Conservation (phyloP, 2,329 filamentous ascomycete species). For the Aspergillus uvarum region DNA sequence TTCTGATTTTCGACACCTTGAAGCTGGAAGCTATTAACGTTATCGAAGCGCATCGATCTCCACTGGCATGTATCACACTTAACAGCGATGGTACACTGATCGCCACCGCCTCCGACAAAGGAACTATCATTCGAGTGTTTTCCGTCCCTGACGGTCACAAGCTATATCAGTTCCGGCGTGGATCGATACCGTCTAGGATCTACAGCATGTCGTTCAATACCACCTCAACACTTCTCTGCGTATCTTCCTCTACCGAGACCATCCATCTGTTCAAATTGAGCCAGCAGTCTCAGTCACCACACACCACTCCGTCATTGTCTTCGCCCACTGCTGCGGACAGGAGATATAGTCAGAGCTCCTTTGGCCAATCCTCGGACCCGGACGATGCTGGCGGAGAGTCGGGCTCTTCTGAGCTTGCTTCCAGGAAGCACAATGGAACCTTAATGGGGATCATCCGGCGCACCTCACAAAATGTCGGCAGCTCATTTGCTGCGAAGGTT, state of each 20-base stretch:
- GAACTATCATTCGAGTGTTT: slow-evolving; percentile 95
- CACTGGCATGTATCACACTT: slow-evolving; percentile 83
- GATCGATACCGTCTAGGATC: slow-evolving; percentile 92
- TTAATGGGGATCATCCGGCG: slow-evolving; percentile 89
- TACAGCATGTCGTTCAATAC: slow-evolving; percentile 99
- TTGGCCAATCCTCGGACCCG: slow-evolving; percentile 29
- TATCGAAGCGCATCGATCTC: slow-evolving; percentile 89
- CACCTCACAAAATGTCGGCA: slow-evolving; percentile 90
- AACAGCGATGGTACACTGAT: slow-evolving; percentile 90
- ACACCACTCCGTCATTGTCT: slow-evolving; percentile 27
- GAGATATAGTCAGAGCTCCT: slow-evolving; percentile 27
- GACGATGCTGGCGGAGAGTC: slow-evolving; percentile 33
- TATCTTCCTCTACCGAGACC: slow-evolving; percentile 94
- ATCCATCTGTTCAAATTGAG: slow-evolving; percentile 90
- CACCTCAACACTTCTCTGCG: slow-evolving; percentile 86
- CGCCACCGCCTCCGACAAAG: slow-evolving; percentile 94
- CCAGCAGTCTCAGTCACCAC: slow-evolving; percentile 34
- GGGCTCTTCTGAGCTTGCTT: slow-evolving; percentile 35
- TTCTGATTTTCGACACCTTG: slow-evolving; percentile 86
- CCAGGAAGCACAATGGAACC: slow-evolving; percentile 64
- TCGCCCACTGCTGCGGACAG: slow-evolving; percentile 27
- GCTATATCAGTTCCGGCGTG: slow-evolving; percentile 91
- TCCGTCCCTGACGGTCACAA: slow-evolving; percentile 88
- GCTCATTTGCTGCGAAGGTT: slow-evolving; percentile 81
- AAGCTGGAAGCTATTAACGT: slow-evolving; percentile 92